Percentiles rank a stretch among this genome's conserved stretches.
These are phyloP conservation scores for Pichia kluyveri DNA, from an alignment of 805 yeast species.

Conservation along the genomic window DNA sequence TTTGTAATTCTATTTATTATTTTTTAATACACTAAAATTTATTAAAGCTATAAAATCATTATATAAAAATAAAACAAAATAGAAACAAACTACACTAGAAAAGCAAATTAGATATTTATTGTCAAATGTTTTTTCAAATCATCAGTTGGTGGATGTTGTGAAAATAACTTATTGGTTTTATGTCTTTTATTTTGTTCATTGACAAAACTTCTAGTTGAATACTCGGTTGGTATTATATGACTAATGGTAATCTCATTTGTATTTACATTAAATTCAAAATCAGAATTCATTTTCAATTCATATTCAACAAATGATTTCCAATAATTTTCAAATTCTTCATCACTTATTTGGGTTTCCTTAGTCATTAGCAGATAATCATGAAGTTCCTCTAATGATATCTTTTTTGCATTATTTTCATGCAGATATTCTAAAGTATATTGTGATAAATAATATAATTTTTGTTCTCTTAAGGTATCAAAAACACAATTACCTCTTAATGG, in stretches of 20 bases:
- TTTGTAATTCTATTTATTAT: too few species aligned
- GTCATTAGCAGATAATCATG: conserved; percentile 52
- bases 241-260: conserved; percentile 29
- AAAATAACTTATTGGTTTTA: conserved; percentile 4
- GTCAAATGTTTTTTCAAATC: conserved; percentile 3
- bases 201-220: conserved; percentile 7
- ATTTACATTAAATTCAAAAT: conserved; percentile 56
- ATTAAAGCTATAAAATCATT: too few species aligned
- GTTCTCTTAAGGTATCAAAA: conserved; percentile 64
- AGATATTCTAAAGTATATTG: conserved; percentile 58
- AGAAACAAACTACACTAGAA: neutral
- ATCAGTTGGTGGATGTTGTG: conserved; percentile 8
- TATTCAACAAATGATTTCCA: conserved; percentile 48
- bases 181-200: conserved; percentile 3
- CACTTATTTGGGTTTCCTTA: conserved; percentile 33
- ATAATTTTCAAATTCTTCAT: conserved; percentile 63
- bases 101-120: neutral
- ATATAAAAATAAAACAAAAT: too few species aligned
- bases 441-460: conserved; percentile 55
- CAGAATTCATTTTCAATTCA: conserved; percentile 29
- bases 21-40: too few species aligned
- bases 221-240: conserved; percentile 33
- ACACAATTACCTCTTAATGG: conserved; percentile 61
- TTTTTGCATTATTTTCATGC: conserved; percentile 58
- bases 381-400: conserved; percentile 61